phyloP scores from a whole-genome alignment of 2,329 filamentous ascomycete species.

The Penicillium decumbens region DNA sequence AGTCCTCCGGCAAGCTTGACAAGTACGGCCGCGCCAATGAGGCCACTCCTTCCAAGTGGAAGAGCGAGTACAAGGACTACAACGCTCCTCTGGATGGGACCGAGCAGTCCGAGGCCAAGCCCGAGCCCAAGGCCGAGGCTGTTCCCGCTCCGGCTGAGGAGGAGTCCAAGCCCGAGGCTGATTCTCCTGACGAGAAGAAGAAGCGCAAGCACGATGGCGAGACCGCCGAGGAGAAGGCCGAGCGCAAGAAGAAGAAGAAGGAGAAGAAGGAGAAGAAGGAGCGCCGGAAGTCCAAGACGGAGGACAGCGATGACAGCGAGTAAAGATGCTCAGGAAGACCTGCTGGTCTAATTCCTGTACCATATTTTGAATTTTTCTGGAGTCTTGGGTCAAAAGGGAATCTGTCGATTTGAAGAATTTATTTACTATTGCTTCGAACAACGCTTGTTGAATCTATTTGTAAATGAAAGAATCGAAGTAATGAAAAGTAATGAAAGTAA shows the following conservation, averaged over 20 bases:
- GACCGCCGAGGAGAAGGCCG: constrained; percentile 45
- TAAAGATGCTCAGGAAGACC: constrained; percentile 30
- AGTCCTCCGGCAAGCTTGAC: constrained; percentile 95
- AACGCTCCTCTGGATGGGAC: constrained; percentile 49
- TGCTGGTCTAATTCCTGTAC: constrained; percentile 23
- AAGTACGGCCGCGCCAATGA: constrained; percentile 95
- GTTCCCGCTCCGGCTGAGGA: constrained; percentile 25
- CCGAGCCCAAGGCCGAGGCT: constrained; percentile 37
- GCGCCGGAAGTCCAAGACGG: constrained; percentile 79
- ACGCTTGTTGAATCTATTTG: neutral
- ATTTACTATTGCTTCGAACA: constrained; percentile 16
- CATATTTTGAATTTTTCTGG: constrained; percentile 36
- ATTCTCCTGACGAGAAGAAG: constrained; percentile 48
- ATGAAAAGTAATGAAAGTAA: neutral
- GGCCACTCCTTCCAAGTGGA: constrained; percentile 90
- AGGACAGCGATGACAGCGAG: constrained; percentile 58
- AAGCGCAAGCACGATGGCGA: constrained; percentile 57
- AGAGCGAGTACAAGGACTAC: constrained; percentile 86
- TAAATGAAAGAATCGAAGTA: neutral
- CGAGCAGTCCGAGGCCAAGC: constrained; percentile 44
- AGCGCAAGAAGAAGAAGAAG: constrained; percentile 51
- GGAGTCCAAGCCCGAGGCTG: constrained; percentile 43
- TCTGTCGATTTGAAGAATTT: constrained; percentile 28
- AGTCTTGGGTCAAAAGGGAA: constrained; percentile 42
- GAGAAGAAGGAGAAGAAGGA: constrained; percentile 55